phyloP scores from a whole-genome alignment of 441 rosid species.

The Macaranga tanarius region DNA sequence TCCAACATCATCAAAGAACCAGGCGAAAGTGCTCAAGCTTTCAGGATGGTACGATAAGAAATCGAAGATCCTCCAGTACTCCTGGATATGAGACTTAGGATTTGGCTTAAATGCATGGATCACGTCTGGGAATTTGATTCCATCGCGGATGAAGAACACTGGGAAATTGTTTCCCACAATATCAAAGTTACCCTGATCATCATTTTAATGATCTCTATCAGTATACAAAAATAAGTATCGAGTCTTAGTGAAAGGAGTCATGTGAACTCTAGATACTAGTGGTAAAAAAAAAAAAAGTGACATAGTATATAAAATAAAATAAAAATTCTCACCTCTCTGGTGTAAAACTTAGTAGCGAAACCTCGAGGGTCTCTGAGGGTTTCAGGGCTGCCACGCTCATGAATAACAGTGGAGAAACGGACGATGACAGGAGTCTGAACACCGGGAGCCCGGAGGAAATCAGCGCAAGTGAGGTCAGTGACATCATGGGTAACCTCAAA shows the following conservation, averaged over 20 bases:
- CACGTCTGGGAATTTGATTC: conserved; percentile 96
- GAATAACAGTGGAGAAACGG: conserved; percentile 91
- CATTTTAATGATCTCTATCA: not conserved
- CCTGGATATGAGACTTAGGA: conserved; percentile 94
- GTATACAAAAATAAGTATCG: no score
- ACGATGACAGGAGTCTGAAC: conserved; percentile 94
- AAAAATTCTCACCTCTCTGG: conserved; percentile 70
- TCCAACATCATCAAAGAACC: conserved; percentile 93
- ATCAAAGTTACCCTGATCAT: conserved; percentile 89
- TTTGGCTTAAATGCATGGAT: conserved; percentile 95
- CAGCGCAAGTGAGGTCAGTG: conserved; percentile 77
- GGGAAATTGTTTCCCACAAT: conserved; percentile 99
- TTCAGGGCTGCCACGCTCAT: conserved; percentile 96
- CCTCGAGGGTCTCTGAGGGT: conserved; percentile 98
- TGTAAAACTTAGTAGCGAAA: conserved; percentile 95
- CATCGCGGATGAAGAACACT: conserved; percentile 92
- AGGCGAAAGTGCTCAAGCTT: conserved; percentile 85
- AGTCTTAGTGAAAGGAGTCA: no score
- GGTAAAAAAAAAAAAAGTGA: no score
- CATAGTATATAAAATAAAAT: not conserved
- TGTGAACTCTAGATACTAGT: no score
- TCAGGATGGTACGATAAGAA: conserved; percentile 97
- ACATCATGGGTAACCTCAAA: conserved; percentile 70
- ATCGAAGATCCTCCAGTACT: conserved; percentile 92
- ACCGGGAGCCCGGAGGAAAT: conserved; percentile 93